Percentiles rank a stretch among this genome's conserved stretches.
These are phyloP conservation scores for Salvia splendens DNA, from an alignment of 257 asterid species.

Conservation along the genomic window DNA sequence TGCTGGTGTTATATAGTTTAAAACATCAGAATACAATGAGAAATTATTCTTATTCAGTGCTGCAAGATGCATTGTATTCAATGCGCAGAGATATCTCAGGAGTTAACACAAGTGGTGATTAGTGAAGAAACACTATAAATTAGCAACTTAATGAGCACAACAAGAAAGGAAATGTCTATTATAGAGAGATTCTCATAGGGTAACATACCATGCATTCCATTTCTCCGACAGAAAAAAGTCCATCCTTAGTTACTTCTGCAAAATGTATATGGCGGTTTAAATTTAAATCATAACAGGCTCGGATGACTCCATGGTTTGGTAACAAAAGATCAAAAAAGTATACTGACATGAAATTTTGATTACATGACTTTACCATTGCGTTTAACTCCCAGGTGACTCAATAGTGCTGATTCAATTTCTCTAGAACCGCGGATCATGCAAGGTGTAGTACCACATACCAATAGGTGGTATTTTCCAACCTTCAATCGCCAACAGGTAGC, in stretches of 20 bases:
- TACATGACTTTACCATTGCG: constrained; percentile 72
- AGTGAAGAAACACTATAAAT: constrained; percentile 2
- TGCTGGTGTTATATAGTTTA: too few species aligned
- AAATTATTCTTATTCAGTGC: too few species aligned
- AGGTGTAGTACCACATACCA: constrained; percentile 99
- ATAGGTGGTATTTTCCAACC: constrained; percentile 97
- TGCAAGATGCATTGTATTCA: too few species aligned
- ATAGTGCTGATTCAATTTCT: constrained; percentile 83
- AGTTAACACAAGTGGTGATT: background rate
- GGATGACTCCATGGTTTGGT: constrained; percentile 5
- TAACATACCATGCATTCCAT: constrained; percentile 98
- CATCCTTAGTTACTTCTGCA: constrained; percentile 98
- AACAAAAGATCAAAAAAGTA: background rate
- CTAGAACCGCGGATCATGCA: constrained; percentile 99
- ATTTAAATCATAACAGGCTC: constrained; percentile 16
- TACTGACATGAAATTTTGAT: constrained; percentile 2
- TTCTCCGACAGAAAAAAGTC: constrained; percentile 98
- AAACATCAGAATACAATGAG: too few species aligned
- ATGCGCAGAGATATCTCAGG: too few species aligned
- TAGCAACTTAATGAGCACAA: constrained; percentile 26
- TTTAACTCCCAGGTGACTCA: constrained; percentile 90
- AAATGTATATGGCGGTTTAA: constrained; percentile 28
- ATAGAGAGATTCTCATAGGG: constrained; percentile 24
- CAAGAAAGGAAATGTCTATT: background rate
- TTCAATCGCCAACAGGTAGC: constrained; percentile 37